Evolutionary conservation across 495 filamentous ascomycete genomes (phyloP).

Genomic region (Penicillium subrubescens): DNA sequence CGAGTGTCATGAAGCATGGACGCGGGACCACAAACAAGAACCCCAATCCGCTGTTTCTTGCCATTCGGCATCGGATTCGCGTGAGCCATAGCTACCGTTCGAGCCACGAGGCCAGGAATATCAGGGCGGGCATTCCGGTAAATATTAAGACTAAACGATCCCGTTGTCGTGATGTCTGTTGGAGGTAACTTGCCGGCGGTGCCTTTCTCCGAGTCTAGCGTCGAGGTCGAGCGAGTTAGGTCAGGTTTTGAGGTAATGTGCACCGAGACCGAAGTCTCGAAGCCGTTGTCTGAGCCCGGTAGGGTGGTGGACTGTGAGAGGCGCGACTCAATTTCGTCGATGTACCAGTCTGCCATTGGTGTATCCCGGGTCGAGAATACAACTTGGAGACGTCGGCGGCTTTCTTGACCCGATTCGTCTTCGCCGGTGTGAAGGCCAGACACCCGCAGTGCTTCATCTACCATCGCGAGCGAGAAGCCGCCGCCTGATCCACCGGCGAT

Average conservation of each 20-base stretch:
- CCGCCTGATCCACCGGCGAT: conserved; percentile 59
- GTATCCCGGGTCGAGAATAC: conserved; percentile 32
- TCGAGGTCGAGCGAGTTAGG: conserved; percentile 11
- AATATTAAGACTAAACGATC: conserved; percentile 24
- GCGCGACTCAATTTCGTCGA: conserved; percentile 28
- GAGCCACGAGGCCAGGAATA: conserved; percentile 32
- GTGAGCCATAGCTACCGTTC: conserved; percentile 30
- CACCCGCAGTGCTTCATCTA: conserved; percentile 31
- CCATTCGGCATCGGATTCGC: conserved; percentile 12
- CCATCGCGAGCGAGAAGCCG: conserved; percentile 47
- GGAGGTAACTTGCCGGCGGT: conserved; percentile 6
- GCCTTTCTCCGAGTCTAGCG: conserved; percentile 14
- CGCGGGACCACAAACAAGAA: conserved; percentile 54
- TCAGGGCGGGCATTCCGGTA: conserved; percentile 39
- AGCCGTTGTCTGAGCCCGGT: conserved; percentile 20
- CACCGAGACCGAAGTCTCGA: conserved; percentile 38
- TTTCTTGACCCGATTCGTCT: conserved; percentile 3
- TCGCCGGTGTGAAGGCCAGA: conserved; percentile 3
- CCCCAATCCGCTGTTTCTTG: conserved; percentile 36
- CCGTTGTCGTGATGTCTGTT: conserved; percentile 22
- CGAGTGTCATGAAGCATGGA: conserved; percentile 52
- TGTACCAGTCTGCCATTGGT: conserved; percentile 32
- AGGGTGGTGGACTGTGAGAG: conserved; percentile 24
- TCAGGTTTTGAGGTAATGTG: conserved; percentile 26
- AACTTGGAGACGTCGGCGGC: conserved; percentile 28